Conservation (phyloP, 2,329 filamentous ascomycete species). For the Emergomyces africanus region DNA sequence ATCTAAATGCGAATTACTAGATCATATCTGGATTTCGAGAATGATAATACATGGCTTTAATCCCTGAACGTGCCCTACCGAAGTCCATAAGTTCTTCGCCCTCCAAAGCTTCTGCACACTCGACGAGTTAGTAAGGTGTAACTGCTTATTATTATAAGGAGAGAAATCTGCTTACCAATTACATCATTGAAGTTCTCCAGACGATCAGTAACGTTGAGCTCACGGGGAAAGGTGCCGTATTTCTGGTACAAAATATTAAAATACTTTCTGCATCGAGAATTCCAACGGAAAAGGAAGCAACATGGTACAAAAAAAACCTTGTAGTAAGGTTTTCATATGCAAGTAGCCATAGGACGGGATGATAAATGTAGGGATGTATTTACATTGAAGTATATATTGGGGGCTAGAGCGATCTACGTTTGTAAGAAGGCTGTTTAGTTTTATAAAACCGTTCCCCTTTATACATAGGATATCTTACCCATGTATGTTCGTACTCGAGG, state of each 20-base stretch:
- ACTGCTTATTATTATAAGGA: no score
- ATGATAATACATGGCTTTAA: background rate
- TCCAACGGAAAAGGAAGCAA: no score
- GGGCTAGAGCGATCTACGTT: background rate
- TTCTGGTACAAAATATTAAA: background rate
- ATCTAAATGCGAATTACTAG: background rate
- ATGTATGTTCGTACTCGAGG: background rate
- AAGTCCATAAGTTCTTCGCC: background rate
- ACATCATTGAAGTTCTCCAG: conserved; percentile 5
- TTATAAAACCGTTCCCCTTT: background rate
- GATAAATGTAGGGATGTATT: background rate
- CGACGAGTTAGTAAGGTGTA: background rate
- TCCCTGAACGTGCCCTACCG: background rate
- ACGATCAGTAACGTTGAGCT: conserved; percentile 2
- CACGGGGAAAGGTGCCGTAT: background rate
- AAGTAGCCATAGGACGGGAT: background rate
- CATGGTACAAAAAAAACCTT: no score
- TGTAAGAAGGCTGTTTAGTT: background rate
- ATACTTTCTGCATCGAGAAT: no score
- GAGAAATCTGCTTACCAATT: conserved; percentile 5
- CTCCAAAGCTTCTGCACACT: background rate
- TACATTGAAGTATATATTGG: background rate
- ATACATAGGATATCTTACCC: background rate
- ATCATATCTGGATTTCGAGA: background rate
- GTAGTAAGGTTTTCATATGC: no score